phyloP scores from a whole-genome alignment of 768 basidiomycete species.

The Termitomyces sp. region DNA sequence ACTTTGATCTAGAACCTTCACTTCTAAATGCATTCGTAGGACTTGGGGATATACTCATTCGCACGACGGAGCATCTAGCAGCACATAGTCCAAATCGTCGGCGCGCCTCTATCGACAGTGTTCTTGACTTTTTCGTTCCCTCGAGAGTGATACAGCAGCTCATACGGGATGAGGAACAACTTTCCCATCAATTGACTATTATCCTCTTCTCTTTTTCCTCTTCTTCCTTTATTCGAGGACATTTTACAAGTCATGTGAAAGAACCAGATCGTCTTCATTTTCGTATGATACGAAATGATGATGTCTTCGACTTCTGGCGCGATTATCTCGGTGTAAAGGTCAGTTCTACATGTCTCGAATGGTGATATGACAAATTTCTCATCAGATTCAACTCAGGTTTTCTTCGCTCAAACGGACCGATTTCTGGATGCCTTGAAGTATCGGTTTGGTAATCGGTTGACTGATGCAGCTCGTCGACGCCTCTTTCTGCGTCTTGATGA shows the following conservation, averaged over 20 bases:
- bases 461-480: conserved; percentile 13
- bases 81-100: conserved; percentile 2
- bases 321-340: conserved; percentile 18
- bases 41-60: conserved; percentile 14
- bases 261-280: neutral
- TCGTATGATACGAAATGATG: conserved; percentile 5
- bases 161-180: conserved; percentile 12
- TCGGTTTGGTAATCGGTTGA: conserved; percentile 17
- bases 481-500: conserved; percentile 22
- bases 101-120: neutral
- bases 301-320: conserved; percentile 20
- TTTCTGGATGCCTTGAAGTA: conserved; percentile 16
- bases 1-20: conserved; percentile 11
- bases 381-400: conserved; percentile 4
- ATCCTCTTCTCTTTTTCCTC: conserved; percentile 15
- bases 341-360: no score
- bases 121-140: conserved; percentile 9
- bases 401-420: conserved; percentile 16
- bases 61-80: conserved; percentile 13
- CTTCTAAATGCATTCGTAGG: conserved; percentile 14
- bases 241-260: neutral
- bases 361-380: no score
- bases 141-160: conserved; percentile 11
- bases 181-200: conserved; percentile 13
- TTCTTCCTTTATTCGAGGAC: conserved; percentile 8